A percentile compares a stretch with the other conserved stretches of the same genome.
Conservation (phyloP, 1,284 basidiomycete genomes). For the Mixia osmundae region DNA sequence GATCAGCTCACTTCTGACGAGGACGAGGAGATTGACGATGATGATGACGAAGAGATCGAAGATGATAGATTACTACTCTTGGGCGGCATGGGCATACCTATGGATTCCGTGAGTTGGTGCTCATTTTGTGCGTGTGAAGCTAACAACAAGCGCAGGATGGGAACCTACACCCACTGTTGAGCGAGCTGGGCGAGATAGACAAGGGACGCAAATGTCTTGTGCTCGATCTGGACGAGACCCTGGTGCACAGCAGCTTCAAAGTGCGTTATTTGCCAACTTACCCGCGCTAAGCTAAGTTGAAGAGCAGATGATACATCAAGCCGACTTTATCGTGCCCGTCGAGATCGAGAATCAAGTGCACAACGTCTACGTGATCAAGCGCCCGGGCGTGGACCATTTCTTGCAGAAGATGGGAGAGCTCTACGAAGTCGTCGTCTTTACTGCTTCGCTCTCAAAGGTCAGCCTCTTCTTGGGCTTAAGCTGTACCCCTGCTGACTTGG, state of each 20-base stretch:
- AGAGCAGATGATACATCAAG: conserved; percentile 64
- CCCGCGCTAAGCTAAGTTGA: conserved; percentile 7
- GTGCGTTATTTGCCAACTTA: conserved; percentile 9
- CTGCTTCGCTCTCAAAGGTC: conserved; percentile 87
- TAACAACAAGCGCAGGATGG: conserved; percentile 37
- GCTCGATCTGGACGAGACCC: conserved; percentile 82
- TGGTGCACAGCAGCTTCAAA: conserved; percentile 42
- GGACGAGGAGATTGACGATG: conserved; percentile 27
- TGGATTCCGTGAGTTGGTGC: conserved; percentile 37
- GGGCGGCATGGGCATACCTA: conserved; percentile 58
- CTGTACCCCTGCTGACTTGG: neutral
- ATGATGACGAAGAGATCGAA: conserved; percentile 32
- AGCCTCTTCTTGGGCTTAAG: neutral
- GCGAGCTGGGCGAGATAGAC: conserved; percentile 46
- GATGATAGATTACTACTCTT: conserved; percentile 53
- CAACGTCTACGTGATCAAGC: conserved; percentile 97
- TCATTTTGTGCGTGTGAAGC: conserved; percentile 2
- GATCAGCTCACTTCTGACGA: conserved; percentile 26
- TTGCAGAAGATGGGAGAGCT: conserved; percentile 92
- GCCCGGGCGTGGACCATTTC: conserved; percentile 84
- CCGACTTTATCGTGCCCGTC: conserved; percentile 95
- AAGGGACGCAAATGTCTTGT: conserved; percentile 67
- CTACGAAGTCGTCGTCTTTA: conserved; percentile 96
- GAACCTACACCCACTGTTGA: conserved; percentile 53
- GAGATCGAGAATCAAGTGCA: conserved; percentile 97